phyloP scores from a whole-genome alignment of 1,284 basidiomycete genomes.

The Peniophora sp. region DNA sequence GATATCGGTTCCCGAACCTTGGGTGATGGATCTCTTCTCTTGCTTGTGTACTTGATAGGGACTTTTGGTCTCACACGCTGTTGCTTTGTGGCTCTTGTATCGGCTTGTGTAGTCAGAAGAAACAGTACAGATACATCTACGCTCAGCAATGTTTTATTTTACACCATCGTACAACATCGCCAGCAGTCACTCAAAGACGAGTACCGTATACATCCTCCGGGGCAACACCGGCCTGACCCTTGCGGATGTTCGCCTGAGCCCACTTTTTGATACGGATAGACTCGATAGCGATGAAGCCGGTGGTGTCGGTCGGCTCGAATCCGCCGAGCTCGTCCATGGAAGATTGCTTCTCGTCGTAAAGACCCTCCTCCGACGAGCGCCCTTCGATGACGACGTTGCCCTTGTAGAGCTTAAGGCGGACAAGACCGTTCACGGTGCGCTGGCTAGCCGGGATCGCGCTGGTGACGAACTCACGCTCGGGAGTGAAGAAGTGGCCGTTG shows the following conservation, averaged over 20 bases:
- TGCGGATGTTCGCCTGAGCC: slow-evolving; percentile 79
- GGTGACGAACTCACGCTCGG: slow-evolving; percentile 93
- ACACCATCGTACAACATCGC: not conserved
- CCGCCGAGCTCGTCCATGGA: slow-evolving; percentile 99
- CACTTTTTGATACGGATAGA: slow-evolving; percentile 94
- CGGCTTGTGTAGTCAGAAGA: too few relatives aligned
- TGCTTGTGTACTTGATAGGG: too few relatives aligned
- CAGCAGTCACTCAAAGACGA: slow-evolving; percentile 14
- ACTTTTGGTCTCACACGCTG: too few relatives aligned
- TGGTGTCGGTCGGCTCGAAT: slow-evolving; percentile 89
- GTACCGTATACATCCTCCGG: slow-evolving; percentile 73
- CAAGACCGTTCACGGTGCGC: slow-evolving; percentile 91
- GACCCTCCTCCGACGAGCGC: slow-evolving; percentile 83
- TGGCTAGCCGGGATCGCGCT: slow-evolving; percentile 88
- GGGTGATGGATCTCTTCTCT: too few relatives aligned
- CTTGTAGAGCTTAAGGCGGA: slow-evolving; percentile 90
- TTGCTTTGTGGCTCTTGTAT: too few relatives aligned
- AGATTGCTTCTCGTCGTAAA: slow-evolving; percentile 96
- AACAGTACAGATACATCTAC: not conserved
- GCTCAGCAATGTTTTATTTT: not conserved
- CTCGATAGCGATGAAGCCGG: slow-evolving; percentile 92
- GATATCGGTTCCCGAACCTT: too few relatives aligned
- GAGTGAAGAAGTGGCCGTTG: slow-evolving; percentile 97
- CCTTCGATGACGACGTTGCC: slow-evolving; percentile 95
- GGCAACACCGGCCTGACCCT: slow-evolving; percentile 70